phyloP scores from a whole-genome alignment of 202 grass and related monocot species.

The Bolboschoenoplectus hybrid region DNA sequence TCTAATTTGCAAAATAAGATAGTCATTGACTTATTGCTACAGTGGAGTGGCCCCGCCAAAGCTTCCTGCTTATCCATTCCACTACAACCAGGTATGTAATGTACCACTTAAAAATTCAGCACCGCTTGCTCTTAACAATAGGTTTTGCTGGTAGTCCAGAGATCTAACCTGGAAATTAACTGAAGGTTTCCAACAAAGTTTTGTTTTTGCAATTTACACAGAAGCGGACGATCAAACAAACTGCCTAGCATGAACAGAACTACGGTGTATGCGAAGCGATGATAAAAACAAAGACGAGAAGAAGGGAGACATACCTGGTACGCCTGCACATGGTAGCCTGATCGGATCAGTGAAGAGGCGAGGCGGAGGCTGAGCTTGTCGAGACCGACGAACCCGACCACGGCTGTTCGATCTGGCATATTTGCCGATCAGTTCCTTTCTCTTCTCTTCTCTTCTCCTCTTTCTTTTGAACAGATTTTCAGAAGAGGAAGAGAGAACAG shows the following conservation, averaged over 20 bases:
- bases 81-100: background rate
- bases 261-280: background rate
- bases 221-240: background rate
- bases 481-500: conserved; percentile 4
- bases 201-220: background rate
- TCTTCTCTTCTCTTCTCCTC: background rate
- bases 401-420: background rate
- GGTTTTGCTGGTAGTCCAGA: background rate
- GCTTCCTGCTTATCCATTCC: conserved; percentile 6
- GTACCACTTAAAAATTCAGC: background rate
- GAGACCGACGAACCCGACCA: conserved; percentile 68
- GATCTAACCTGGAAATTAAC: background rate
- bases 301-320: background rate
- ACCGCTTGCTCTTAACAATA: background rate
- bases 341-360: conserved; percentile 62
- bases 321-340: conserved; percentile 58
- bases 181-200: background rate
- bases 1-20: conserved; percentile 7
- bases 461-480: background rate
- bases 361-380: conserved; percentile 53
- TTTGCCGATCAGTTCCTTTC: background rate
- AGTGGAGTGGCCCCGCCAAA: background rate
- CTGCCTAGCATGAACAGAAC: background rate
- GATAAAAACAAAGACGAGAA: background rate
- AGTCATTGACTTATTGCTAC: background rate